These are phyloP conservation scores for Ascochyta fabae DNA, from an alignment of 2,329 filamentous ascomycete genomes.

Conservation along the genomic window DNA sequence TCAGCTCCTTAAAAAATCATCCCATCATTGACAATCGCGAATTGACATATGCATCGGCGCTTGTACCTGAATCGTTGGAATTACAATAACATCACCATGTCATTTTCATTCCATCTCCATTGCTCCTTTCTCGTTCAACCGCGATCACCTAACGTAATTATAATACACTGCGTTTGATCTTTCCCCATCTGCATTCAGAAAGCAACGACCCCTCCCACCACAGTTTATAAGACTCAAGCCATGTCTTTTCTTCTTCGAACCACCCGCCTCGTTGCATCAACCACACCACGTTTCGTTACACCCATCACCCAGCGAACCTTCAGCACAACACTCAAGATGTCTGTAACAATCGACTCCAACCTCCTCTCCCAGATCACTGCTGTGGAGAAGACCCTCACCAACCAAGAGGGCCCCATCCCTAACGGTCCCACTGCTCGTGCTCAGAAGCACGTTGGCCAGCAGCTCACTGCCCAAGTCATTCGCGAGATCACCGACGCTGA, in stretches of 20 bases:
- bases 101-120: not conserved
- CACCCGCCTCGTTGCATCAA: constrained; percentile 15
- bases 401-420: constrained; percentile 42
- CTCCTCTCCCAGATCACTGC: constrained; percentile 52
- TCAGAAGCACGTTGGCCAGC: constrained; percentile 46
- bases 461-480: constrained; percentile 44
- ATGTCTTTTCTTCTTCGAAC: constrained; percentile 26
- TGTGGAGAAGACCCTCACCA: constrained; percentile 50
- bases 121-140: not conserved
- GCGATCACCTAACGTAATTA: not conserved
- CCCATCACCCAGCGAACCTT: constrained; percentile 20
- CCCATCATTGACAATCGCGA: constrained; percentile 18
- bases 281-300: constrained; percentile 14
- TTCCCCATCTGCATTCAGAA: not conserved
- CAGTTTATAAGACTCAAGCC: not conserved
- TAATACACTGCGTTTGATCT: not conserved
- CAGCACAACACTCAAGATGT: constrained; percentile 22
- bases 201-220: not conserved
- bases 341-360: constrained; percentile 43
- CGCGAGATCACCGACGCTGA: constrained; percentile 53
- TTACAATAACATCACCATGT: constrained; percentile 8
- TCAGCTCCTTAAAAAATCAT: constrained; percentile 16
- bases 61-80: constrained; percentile 12
- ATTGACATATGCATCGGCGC: constrained; percentile 12
- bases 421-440: constrained; percentile 53